phyloP scores from a whole-genome alignment of 2,329 filamentous ascomycete species.

The Nemania diffusa region DNA sequence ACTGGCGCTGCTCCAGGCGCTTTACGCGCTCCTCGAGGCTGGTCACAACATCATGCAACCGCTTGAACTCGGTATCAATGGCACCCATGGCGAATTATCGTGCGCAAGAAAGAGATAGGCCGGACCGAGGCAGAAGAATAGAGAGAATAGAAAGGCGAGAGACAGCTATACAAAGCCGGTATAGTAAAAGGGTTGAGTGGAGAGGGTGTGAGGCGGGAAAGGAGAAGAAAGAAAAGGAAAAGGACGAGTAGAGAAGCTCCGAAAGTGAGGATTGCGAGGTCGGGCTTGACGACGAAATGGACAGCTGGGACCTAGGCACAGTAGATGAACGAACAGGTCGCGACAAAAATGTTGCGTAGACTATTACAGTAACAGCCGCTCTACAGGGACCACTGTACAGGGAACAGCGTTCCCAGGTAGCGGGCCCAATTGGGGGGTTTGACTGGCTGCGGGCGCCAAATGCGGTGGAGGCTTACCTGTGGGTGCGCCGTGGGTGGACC shows the following conservation, averaged over 20 bases:
- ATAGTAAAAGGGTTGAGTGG: constrained; percentile 27
- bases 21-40: constrained; percentile 87
- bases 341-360: constrained; percentile 42
- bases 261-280: constrained; percentile 41
- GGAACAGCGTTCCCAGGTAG: constrained; percentile 14
- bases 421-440: constrained; percentile 41
- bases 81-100: constrained; percentile 76
- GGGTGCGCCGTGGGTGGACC: not conserved
- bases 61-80: constrained; percentile 84
- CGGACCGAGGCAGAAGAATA: constrained; percentile 41
- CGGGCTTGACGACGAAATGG: constrained; percentile 33
- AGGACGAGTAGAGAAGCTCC: constrained; percentile 28
- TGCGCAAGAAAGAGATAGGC: constrained; percentile 40
- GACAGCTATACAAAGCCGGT: constrained; percentile 24
- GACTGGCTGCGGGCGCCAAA: constrained; percentile 35
- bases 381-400: not conserved
- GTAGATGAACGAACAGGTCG: constrained; percentile 39
- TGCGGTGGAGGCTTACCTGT: constrained; percentile 32
- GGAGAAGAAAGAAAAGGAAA: constrained; percentile 34
- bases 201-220: constrained; percentile 29
- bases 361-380: constrained; percentile 29
- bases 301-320: constrained; percentile 12
- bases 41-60: constrained; percentile 84
- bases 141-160: constrained; percentile 37
- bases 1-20: constrained; percentile 81